A percentile compares a stretch with the other conserved stretches of the same genome.
Evolutionary conservation across 2,329 filamentous ascomycete species (phyloP).

Genomic region (Apiospora arundinis): DNA sequence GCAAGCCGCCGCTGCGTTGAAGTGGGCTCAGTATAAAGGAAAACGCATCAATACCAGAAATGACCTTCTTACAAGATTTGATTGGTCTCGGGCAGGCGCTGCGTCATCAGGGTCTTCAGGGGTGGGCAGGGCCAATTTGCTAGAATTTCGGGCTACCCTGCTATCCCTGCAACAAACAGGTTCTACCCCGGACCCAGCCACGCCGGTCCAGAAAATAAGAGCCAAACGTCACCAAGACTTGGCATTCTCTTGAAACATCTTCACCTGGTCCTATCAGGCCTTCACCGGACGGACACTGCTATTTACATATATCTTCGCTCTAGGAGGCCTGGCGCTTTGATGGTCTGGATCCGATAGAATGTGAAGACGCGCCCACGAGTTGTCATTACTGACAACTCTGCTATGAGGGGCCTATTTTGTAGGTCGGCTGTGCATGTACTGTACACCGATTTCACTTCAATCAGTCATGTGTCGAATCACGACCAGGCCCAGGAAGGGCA

Average conservation of each 20-base stretch:
- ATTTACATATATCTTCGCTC: background rate
- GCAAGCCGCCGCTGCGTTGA: background rate
- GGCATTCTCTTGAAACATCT: slow-evolving; percentile 8
- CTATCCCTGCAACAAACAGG: slow-evolving; percentile 10
- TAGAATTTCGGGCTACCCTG: background rate
- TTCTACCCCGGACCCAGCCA: slow-evolving; percentile 18
- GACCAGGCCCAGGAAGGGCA: too few species aligned
- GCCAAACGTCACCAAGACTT: slow-evolving; percentile 13
- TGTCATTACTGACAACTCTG: background rate
- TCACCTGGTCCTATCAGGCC: background rate
- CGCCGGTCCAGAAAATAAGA: background rate
- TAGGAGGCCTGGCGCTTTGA: background rate
- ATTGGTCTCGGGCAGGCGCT: slow-evolving; percentile 8
- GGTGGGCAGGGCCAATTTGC: slow-evolving; percentile 13
- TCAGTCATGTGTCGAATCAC: too few species aligned
- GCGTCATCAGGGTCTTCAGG: slow-evolving; percentile 19
- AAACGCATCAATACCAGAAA: background rate
- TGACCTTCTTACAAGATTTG: background rate
- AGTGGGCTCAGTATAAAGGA: background rate
- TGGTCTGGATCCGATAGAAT: background rate
- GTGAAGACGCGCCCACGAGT: background rate
- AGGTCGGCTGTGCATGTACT: too few species aligned
- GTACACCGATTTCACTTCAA: too few species aligned
- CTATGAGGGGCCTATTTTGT: too few species aligned
- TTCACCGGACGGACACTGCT: slow-evolving; percentile 2